Base-by-base conservation (phyloP, 805 yeast genomes). In the Metschnikowia lunata region DNA sequence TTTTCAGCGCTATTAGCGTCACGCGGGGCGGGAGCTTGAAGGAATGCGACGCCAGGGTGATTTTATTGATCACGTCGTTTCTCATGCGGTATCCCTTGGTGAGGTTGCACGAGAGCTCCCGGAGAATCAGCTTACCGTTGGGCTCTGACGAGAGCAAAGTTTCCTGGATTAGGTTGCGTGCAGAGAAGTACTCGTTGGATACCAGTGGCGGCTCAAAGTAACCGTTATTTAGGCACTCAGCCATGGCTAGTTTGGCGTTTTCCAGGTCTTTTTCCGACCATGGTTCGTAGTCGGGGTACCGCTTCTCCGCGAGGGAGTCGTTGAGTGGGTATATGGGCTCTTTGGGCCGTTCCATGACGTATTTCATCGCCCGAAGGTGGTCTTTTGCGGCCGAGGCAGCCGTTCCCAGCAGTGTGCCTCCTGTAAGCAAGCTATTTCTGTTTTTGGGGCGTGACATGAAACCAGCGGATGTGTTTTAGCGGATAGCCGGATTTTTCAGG, bases 11-110 rank as follows among this genome's bases (percentile, higher is more conserved):
- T 0, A 97, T 90, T 28, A 91, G 63, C 0, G 97, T 91, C 26
- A 91, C 96, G 50, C 97, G 71, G 10, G 95, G 90, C 0, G 96
- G 96, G 6, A 91, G 86, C 50, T 79, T 82, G 66, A 81, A 87
- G 6, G 56, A 60, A 40, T 67, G 64, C 23, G 69, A 58, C n/a
- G 56, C 62, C 40, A 39, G 53, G 35, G 55, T 52, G 45, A 71
- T 66, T 47, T 69, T 68, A 47, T 71, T 71, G 43, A 70, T 69
- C 26, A 58, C 60, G 36, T 69, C 74, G 43, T 69, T 69, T 35
- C 76, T 48, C 9, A 67, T 59, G 42, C 59, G 58, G 42, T 67
- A 70, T 2, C 69, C 67, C 34, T 62, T 60, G 8, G 72, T 59
- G 33, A 71, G 57, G 46, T 69, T 71, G 43, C 59, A 64, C 10